These are phyloP conservation scores for Rhodotorula sp. DNA, from an alignment of 1,284 basidiomycete species.

Conservation along the genomic window DNA sequence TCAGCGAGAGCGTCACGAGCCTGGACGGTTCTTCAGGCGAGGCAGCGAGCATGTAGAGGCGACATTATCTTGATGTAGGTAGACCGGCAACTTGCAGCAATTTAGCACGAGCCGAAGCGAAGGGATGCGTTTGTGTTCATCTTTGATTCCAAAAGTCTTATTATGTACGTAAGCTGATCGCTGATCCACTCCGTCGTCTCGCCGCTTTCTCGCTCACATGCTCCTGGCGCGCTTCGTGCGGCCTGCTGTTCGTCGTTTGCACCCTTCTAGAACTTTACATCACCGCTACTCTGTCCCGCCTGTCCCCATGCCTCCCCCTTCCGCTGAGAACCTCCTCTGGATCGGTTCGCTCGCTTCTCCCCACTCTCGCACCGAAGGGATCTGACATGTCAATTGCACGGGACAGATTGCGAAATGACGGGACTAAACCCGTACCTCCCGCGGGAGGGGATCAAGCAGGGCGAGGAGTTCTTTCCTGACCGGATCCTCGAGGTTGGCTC, in stretches of 20 bases:
- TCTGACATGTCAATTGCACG: not conserved
- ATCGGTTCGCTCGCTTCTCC: slow-evolving; percentile 19
- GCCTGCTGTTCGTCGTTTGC: not conserved
- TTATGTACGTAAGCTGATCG: not conserved
- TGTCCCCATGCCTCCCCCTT: slow-evolving; percentile 10
- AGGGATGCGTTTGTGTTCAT: no score
- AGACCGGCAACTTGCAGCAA: no score
- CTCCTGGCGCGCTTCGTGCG: slow-evolving; percentile 1
- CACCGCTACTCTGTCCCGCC: not conserved
- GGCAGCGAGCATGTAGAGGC: no score
- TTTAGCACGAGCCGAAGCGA: no score
- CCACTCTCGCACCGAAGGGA: not conserved
- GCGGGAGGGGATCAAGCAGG: slow-evolving; percentile 13
- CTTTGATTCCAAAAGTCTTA: no score
- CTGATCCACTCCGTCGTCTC: not conserved
- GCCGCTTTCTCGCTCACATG: not conserved
- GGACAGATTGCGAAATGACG: slow-evolving; percentile 41
- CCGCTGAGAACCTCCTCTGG: slow-evolving; percentile 34
- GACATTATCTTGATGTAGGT: no score
- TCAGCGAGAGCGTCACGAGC: slow-evolving; percentile 23
- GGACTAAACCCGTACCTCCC: slow-evolving; percentile 35
- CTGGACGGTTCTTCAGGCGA: not conserved
- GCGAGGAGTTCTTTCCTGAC: slow-evolving; percentile 32
- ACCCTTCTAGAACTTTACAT: no score
- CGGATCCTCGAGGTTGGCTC: slow-evolving; percentile 35